Evolutionary conservation across 1,139 yeast species (phyloP).

Genomic region (Magnusiomyces ingens): DNA sequence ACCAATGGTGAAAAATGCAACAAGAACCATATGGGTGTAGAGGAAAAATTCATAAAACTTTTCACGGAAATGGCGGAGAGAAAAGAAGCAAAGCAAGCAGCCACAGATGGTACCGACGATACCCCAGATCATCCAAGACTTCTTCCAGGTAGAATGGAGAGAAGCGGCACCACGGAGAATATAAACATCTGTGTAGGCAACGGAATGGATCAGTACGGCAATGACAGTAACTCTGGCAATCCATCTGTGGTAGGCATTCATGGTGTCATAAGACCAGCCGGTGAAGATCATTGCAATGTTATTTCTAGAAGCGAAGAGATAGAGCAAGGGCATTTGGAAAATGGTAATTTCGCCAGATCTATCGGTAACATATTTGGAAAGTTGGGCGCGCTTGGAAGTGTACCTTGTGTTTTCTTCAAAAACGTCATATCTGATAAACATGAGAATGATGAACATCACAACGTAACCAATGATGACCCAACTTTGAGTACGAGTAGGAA

Average conservation of each 20-base stretch:
- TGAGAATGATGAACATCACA: conserved; percentile 15
- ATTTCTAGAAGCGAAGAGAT: conserved; percentile 57
- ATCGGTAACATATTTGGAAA: conserved; percentile 38
- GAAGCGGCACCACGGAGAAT: conserved; percentile 13
- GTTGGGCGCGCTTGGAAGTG: background rate
- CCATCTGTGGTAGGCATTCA: conserved; percentile 58
- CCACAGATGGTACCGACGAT: conserved; percentile 41
- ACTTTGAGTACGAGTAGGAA: conserved; percentile 23
- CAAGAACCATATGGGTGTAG: conserved; percentile 45
- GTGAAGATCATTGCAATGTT: conserved; percentile 52
- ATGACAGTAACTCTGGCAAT: conserved; percentile 44
- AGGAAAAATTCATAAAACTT: conserved; percentile 59
- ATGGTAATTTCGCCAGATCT: conserved; percentile 55
- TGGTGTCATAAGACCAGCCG: conserved; percentile 55
- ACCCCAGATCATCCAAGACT: conserved; percentile 47
- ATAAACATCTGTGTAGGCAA: conserved; percentile 29
- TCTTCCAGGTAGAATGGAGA: conserved; percentile 26
- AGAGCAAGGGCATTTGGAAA: conserved; percentile 46
- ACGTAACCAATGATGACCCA: conserved; percentile 21
- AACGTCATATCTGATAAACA: conserved; percentile 14
- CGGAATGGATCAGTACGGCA: conserved; percentile 36
- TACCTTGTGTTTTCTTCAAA: conserved; percentile 8
- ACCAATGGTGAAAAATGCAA: conserved; percentile 37
- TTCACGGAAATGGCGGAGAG: conserved; percentile 47
- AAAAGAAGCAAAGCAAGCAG: conserved; percentile 40